These are phyloP conservation scores for Jatropha curcas DNA, from an alignment of 345 rosid genomes.

Conservation along the genomic window DNA sequence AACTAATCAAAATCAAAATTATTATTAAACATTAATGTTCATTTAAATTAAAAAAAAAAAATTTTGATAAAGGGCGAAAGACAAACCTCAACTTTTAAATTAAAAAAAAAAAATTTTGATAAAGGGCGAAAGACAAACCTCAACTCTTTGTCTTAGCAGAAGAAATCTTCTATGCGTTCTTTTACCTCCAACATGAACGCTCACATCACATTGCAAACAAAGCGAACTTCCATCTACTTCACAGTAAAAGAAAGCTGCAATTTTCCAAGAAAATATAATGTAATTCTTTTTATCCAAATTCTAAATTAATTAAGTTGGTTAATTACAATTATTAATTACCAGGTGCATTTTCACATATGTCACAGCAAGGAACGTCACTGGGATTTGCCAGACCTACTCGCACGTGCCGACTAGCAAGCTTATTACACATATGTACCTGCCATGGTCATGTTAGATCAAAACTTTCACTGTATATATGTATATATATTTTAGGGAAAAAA, in stretches of 20 bases:
- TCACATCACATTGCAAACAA: constrained; percentile 83
- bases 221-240: constrained; percentile 82
- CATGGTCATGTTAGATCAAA: constrained; percentile 7
- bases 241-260: constrained; percentile 82
- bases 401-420: constrained; percentile 81
- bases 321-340: constrained; percentile 40
- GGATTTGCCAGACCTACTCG: constrained; percentile 76
- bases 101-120: background rate
- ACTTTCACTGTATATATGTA: too few relatives aligned
- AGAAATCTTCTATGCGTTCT: constrained; percentile 70
- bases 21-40: background rate
- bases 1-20: constrained; percentile 46
- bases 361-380: constrained; percentile 67
- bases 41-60: background rate
- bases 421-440: constrained; percentile 86
- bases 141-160: constrained; percentile 68
- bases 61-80: background rate
- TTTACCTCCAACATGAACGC: constrained; percentile 83
- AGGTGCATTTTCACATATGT: constrained; percentile 77
- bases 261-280: background rate
- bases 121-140: constrained; percentile 40
- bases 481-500: too few relatives aligned
- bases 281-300: too few relatives aligned
- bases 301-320: too few relatives aligned
- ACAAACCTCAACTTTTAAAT: constrained; percentile 68